phyloP scores from a whole-genome alignment of 768 basidiomycete genomes.

The Mycena vulgaris region DNA sequence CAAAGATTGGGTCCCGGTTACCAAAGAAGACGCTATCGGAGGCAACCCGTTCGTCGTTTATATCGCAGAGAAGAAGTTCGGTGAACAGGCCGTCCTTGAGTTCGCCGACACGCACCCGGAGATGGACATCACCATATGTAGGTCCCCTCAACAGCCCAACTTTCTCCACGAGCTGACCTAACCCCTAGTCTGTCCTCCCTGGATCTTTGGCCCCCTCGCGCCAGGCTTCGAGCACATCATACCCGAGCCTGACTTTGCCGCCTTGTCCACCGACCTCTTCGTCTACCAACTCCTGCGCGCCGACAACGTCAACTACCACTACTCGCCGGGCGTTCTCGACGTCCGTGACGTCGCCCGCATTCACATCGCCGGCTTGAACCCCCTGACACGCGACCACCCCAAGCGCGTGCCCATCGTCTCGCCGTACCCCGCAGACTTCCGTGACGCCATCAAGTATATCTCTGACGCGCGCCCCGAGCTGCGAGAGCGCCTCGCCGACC shows the following conservation, averaged over 20 bases:
- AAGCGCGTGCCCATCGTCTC: slow-evolving; percentile 33
- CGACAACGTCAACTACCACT: slow-evolving; percentile 29
- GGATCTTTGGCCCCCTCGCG: slow-evolving; percentile 46
- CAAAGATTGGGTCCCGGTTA: slow-evolving; percentile 32
- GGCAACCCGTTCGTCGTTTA: slow-evolving; percentile 27
- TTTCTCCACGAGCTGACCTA: background rate
- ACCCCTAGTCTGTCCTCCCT: slow-evolving; percentile 38
- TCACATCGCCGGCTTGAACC: slow-evolving; percentile 36
- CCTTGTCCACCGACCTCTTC: slow-evolving; percentile 34
- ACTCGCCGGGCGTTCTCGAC: slow-evolving; percentile 17
- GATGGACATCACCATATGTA: slow-evolving; percentile 36
- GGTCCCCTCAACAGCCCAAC: background rate
- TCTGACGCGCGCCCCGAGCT: slow-evolving; percentile 33
- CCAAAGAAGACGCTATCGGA: slow-evolving; percentile 30
- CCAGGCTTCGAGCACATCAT: slow-evolving; percentile 40
- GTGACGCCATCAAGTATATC: slow-evolving; percentile 30
- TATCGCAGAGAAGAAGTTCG: slow-evolving; percentile 31
- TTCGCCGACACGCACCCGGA: slow-evolving; percentile 38
- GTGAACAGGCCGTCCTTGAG: slow-evolving; percentile 30
- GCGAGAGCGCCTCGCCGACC: slow-evolving; percentile 30
- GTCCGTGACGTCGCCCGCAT: slow-evolving; percentile 27
- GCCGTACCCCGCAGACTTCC: slow-evolving; percentile 25
- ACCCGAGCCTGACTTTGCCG: slow-evolving; percentile 31
- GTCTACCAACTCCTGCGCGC: slow-evolving; percentile 34
- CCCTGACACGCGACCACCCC: slow-evolving; percentile 19